Evolutionary conservation across 139 green algal genomes (phyloP), one percentile per base, ranked within the genome.

Genomic region (Microglena sp.): DNA sequence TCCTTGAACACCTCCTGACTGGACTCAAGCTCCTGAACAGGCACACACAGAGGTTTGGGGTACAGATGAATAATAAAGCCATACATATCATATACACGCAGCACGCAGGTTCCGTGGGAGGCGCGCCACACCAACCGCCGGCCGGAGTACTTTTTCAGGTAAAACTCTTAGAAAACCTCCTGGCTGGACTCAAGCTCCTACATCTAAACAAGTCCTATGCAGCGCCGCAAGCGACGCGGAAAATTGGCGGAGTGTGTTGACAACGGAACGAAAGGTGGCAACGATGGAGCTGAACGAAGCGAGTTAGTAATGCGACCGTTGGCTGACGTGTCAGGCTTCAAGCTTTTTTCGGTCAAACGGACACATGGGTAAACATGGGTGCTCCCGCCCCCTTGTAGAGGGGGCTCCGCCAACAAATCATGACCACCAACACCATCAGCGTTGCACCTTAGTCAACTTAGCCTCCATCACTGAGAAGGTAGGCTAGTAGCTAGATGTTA

Each of bases 401-500:
- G n/a, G n/a, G n/a, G n/a, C n/a, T n/a, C n/a, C n/a, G n/a, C n/a
- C n/a, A n/a, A n/a, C n/a, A n/a, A n/a, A n/a, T n/a, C n/a, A n/a
- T n/a, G n/a, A n/a, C n/a, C n/a, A n/a, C n/a, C n/a, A n/a, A n/a
- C n/a, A n/a, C n/a, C n/a, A n/a, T n/a, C n/a, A n/a, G n/a, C n/a
- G n/a, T n/a, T n/a, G n/a, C n/a, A 77, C 86, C 46, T 77, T 58
- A 0, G 94, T 94, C 27, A 99, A 79, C 34, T 77, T 83, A 46
- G 86, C 82, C 33, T 98, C 87, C 21, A 90, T 35, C 1, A 85
- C 36, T 0, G 90, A 77, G 72, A 98, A 96, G 27, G 82, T 89
- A 11, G 94, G 94, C 94, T 94, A 99, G 82, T 92, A 95, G 28
- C 87, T 91, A 11, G 77, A 84, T 4, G 92, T 99, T 50, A 99